phyloP scores from a whole-genome alignment of 2,329 filamentous ascomycete genomes.

The Neonectria faginata region DNA sequence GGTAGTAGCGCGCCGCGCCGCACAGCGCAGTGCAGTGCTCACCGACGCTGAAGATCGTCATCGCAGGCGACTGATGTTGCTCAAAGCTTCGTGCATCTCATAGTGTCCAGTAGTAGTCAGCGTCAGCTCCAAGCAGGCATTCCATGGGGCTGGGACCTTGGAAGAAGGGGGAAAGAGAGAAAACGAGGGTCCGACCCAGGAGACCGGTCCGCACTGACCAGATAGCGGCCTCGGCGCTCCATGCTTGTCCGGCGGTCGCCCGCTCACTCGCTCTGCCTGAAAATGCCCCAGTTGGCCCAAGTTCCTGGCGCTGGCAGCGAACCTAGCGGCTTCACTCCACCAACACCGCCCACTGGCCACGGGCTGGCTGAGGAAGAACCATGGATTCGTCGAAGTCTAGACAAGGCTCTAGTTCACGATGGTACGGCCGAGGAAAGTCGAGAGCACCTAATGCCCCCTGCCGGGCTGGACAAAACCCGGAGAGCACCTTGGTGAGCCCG shows the following conservation, averaged over 20 bases:
- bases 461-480: constrained; percentile 4
- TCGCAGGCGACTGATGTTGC: constrained; percentile 4
- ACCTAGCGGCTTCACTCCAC: constrained; percentile 18
- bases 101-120: neutral
- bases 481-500: neutral
- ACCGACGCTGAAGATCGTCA: constrained; percentile 2
- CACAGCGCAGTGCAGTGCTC: neutral
- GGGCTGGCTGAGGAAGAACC: constrained; percentile 22
- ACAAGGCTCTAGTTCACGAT: constrained; percentile 3
- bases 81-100: constrained; percentile 6
- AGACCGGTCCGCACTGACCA: constrained; percentile 40
- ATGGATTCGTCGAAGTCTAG: neutral
- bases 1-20: constrained; percentile 4
- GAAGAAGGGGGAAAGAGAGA: constrained; percentile 10
- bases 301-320: constrained; percentile 18
- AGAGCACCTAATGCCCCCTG: constrained; percentile 34
- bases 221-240: constrained; percentile 27
- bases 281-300: constrained; percentile 12
- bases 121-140: neutral
- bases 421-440: constrained; percentile 21
- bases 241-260: neutral
- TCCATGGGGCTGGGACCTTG: constrained; percentile 9
- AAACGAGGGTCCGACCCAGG: constrained; percentile 37
- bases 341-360: constrained; percentile 10
- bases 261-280: neutral